Base-by-base conservation (phyloP, 2,329 filamentous ascomycete species). In the Nemania bipapillata region DNA sequence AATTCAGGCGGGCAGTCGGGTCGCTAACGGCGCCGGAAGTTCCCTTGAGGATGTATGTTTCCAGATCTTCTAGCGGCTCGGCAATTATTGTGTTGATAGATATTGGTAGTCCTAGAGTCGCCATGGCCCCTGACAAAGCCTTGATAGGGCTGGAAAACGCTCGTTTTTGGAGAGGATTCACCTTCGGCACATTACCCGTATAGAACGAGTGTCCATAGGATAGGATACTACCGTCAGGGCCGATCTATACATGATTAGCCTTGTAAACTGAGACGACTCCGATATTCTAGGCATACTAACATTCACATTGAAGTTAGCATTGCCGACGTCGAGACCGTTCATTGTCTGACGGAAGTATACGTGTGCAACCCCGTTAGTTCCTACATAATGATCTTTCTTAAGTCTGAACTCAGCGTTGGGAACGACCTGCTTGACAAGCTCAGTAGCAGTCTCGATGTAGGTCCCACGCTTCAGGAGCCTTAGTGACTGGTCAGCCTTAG, bases 261-360 rank as follows among this genome's bases (percentile, higher is more conserved):
- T 37, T 35, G 66, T 61, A 40, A 15, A 1, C 9, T 7, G 26
- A 9, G 32, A 37, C 37, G 17, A 37, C 17, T 20, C 8, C 30
- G 53, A 53, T 32, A 26, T 24, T 1, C 4, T 37, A 28, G 11
- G 1, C 7, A 7, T 20, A 81, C 85, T 79, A 69, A 88, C 85
- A 72, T 89, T 89, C 37, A 89, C 85, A 55, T 88, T 88, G 72
- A 88, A 87, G 74, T 87, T 85, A 2, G 84, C 86, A 71, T 89
- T 89, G 72, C 88, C 87, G 66, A 89, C 83, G 69, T 89, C 87
- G 26, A 89, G 76, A 1, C 84, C 86, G 61, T 88, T 85, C 4
- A 82, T 79, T 0, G 86, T 89, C 79, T 89, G 87, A 76, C 85
- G 86, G 74, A 89, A 87, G 76, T 87, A 83, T 70, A 88, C 85